Evolutionary conservation across 805 yeast species (phyloP), one percentile per base, ranked within the genome.

Genomic region (Maudiozyma serrabonitensis): DNA sequence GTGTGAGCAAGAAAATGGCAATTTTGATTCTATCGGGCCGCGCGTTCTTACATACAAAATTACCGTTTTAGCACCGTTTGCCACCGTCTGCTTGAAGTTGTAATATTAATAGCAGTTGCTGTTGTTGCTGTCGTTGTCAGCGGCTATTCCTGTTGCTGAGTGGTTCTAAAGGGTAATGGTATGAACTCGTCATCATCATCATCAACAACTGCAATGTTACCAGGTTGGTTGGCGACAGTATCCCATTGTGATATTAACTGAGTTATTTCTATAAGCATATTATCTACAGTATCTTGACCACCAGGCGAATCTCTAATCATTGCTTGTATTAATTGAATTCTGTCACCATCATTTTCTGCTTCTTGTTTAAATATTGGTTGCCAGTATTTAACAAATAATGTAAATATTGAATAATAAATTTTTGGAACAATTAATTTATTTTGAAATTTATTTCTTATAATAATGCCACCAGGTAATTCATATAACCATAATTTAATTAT

Each of bases 381-480:
- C 16, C 38, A 35, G 15, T 15, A 7, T 8, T n/a, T 35, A 15
- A 35, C 38, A 35, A 35, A n/a, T 35, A 35, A 15, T n/a, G 38
- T n/a, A 35, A 35, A 35, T 15, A n/a, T n/a, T 9, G 16, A 8
- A n/a, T 9, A 6, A 16, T 35, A n/a, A 6, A 16, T 7, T 16
- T 35, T 18, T 16, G 38, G 18, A 6, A 35, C 38, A n/a, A 35
- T 16, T 35, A 35, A n/a, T 35, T 35, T 15, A 3, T n/a, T 8
- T 11, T n/a, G 11, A 7, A 16, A 15, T 15, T 15, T 35, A 35
- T 35, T 19, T n/a, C 18, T 6, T 3, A 35, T 15, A 4, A 35
- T 7, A 4, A 35, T 15, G 26, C 84, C 74, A 54, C 79, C 83
- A 0, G 84, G 84, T 38, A 80, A 61, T 56, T 81, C 86, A 63